Base-by-base conservation (phyloP, 1,139 yeast genomes). In the Petasospora fabianii region DNA sequence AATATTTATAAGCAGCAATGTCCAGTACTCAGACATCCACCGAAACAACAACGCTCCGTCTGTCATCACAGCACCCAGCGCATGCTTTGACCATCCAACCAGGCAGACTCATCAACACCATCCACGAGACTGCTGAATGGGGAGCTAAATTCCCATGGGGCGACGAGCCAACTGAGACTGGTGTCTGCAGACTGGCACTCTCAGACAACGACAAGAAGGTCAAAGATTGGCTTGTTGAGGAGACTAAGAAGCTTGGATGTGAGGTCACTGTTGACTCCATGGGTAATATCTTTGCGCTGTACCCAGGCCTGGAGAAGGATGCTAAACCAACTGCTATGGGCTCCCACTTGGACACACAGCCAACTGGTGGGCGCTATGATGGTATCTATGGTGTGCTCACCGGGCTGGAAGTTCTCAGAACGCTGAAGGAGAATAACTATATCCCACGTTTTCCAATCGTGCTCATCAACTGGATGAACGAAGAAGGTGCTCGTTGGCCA, bases 401-500 rank as follows among this genome's bases (percentile, higher is more conserved):
- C 10, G 88, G 86, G 0, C 61, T 82, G 30, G 87, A 82, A 56
- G 77, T 81, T 5, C 57, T 82, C 46, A 64, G 86, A 45, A 79
- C 87, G 4, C 60, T 81, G 52, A 75, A 77, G 44, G 85, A 77
- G 12, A 75, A 78, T 56, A 61, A 68, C 29, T 69, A 62, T 50
- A 65, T 65, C 14, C 85, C 90, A n/a, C 70, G 78, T 40, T 80
- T 69, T 45, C 88, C 87, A 11, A 71, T 82, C 40, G 80, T 82
- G 5, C 69, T 78, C 8, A 68, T 81, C 33, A 68, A 77, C 54
- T 82, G 90, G 90, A 78, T 82, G 53, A 82, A 82, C 54, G 90
- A 82, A 56, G 90, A 82, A 64, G 90, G 90, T 33, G 87, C 88
- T 1, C 62, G 90, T 36, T 82, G 81, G 54, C 84, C 88, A 6